Conservation (phyloP, 2,329 filamentous ascomycete genomes). For the Aspergillus proliferans region DNA sequence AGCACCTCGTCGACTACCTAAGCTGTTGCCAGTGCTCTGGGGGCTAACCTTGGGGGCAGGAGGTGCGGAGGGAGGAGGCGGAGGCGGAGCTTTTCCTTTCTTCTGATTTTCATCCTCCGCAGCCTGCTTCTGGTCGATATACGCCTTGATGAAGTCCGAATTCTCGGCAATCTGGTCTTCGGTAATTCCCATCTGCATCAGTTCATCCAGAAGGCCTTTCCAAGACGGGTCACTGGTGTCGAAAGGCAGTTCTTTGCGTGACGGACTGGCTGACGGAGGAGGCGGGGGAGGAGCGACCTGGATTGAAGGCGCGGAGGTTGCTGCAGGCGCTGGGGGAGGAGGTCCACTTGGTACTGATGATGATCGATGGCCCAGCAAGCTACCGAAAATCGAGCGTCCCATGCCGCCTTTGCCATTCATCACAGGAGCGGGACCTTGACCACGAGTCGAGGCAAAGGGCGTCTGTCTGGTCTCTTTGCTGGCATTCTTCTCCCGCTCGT, state of each 20-base stretch:
- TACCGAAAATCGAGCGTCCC: constrained; percentile 48
- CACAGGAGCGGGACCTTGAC: constrained; percentile 40
- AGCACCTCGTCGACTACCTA: constrained; percentile 49
- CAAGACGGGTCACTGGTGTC: constrained; percentile 58
- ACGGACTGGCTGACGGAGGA: constrained; percentile 17
- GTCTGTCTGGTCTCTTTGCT: constrained; percentile 78
- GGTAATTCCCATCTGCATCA: constrained; percentile 60
- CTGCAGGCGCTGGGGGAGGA: constrained; percentile 16
- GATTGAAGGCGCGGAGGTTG: constrained; percentile 20
- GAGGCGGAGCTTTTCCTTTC: constrained; percentile 52
- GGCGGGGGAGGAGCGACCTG: constrained; percentile 28
- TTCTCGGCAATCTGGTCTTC: constrained; percentile 63
- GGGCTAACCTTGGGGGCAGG: constrained; percentile 48
- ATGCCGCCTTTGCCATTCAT: constrained; percentile 39
- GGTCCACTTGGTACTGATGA: constrained; percentile 33
- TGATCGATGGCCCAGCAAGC: constrained; percentile 46
- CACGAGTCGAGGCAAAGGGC: constrained; percentile 57
- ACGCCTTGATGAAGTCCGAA: constrained; percentile 62
- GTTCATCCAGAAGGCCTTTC: constrained; percentile 55
- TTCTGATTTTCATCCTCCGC: constrained; percentile 46
- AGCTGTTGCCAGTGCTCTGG: constrained; percentile 54
- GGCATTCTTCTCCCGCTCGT: constrained; percentile 90
- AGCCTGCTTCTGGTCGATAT: constrained; percentile 59
- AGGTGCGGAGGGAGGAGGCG: constrained; percentile 51
- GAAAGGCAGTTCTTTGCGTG: constrained; percentile 42